These are phyloP conservation scores for Arxiozyma heterogenica DNA, from an alignment of 1,139 yeast species.

Conservation along the genomic window DNA sequence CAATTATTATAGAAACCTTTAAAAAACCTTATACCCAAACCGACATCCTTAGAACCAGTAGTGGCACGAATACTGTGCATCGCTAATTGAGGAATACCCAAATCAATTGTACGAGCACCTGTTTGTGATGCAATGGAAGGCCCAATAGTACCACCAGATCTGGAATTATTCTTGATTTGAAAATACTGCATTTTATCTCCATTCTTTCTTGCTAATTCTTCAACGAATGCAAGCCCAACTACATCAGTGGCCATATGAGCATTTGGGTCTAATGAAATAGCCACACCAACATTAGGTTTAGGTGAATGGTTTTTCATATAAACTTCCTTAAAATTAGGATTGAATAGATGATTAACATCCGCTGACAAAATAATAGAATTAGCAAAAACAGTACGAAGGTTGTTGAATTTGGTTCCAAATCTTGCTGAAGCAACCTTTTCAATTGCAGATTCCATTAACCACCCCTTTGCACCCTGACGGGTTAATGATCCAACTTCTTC, in stretches of 20 bases:
- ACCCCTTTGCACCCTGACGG: conserved; percentile 53
- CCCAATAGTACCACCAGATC: conserved; percentile 78
- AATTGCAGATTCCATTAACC: conserved; percentile 39
- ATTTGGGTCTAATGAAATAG: conserved; percentile 65
- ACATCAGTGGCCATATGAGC: conserved; percentile 77
- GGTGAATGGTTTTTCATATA: conserved; percentile 72
- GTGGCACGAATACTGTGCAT: conserved; percentile 80
- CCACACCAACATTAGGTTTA: conserved; percentile 64
- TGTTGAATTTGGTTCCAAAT: conserved; percentile 17
- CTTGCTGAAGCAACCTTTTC: conserved; percentile 31
- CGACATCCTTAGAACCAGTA: conserved; percentile 61
- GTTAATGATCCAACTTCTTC: conserved; percentile 58
- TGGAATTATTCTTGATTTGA: conserved; percentile 60
- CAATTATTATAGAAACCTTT: conserved; percentile 52
- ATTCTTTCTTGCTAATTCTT: conserved; percentile 53
- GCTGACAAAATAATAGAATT: conserved; percentile 54
- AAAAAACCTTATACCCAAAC: conserved; percentile 58
- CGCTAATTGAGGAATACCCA: conserved; percentile 69
- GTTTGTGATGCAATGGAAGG: conserved; percentile 55
- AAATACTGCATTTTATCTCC: conserved; percentile 59
- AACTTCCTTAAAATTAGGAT: conserved; percentile 52
- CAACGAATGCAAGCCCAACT: conserved; percentile 55
- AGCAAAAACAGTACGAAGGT: conserved; percentile 37
- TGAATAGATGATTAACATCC: conserved; percentile 56
- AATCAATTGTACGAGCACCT: conserved; percentile 68